Evolutionary conservation across 345 rosid species (phyloP).

Genomic region (Eucalyptus polybractea): DNA sequence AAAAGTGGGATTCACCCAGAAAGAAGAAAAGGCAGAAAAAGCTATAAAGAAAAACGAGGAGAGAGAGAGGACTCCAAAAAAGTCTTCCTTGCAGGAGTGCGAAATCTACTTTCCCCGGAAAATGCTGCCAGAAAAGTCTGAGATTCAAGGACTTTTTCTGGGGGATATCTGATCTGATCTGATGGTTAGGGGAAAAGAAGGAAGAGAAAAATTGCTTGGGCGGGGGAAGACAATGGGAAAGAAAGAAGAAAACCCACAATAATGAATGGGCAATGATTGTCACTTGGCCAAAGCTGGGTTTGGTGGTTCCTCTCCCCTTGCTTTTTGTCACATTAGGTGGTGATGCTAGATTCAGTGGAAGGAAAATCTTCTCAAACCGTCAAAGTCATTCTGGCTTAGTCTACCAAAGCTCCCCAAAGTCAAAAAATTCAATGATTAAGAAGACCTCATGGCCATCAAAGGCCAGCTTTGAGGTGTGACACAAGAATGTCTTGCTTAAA

Average conservation of each 20-base stretch:
- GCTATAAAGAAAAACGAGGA: not conserved
- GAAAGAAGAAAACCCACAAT: not conserved
- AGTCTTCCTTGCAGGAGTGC: not conserved
- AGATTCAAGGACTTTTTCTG: not conserved
- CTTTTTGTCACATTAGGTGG: not conserved
- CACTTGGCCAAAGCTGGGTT: not conserved
- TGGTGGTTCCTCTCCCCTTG: not conserved
- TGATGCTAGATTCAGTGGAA: not conserved
- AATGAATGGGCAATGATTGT: not conserved
- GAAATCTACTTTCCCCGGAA: not conserved
- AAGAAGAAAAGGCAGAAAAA: not conserved
- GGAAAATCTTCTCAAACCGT: not conserved
- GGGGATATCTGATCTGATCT: not conserved
- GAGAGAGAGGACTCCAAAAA: not conserved
- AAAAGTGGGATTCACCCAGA: not conserved
- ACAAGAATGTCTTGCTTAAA: not conserved
- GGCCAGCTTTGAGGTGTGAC: not conserved
- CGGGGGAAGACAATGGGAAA: not conserved
- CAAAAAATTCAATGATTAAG: not conserved
- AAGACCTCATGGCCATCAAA: not conserved
- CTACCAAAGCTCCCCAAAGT: not conserved
- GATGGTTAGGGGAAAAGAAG: not conserved
- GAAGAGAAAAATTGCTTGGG: not conserved
- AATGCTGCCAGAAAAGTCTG: not conserved
- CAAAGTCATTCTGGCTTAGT: not conserved